Evolutionary conservation across 1,139 yeast species (phyloP).

Genomic region (Pichia sp.): DNA sequence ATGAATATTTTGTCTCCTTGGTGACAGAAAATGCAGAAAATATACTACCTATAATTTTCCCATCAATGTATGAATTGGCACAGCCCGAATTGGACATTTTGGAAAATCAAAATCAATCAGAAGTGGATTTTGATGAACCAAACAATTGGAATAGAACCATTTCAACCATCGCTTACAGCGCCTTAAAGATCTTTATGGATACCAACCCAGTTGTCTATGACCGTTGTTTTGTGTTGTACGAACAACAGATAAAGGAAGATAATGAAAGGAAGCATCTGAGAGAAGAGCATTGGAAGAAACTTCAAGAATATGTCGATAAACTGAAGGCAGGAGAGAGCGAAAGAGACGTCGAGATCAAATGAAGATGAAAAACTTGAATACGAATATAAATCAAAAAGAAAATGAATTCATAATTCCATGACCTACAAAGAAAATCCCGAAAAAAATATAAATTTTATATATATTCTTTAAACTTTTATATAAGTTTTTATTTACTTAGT

Average conservation of each 20-base stretch:
- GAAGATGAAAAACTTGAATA: background rate
- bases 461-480: background rate
- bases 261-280: constrained; percentile 57
- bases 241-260: constrained; percentile 67
- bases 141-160: constrained; percentile 83
- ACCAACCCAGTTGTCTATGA: constrained; percentile 91
- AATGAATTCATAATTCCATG: background rate
- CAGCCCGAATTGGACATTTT: constrained; percentile 37
- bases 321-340: constrained; percentile 31
- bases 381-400: background rate
- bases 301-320: constrained; percentile 57
- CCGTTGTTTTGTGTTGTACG: constrained; percentile 83
- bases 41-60: constrained; percentile 86
- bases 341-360: constrained; percentile 29
- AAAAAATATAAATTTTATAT: background rate
- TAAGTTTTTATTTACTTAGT: background rate
- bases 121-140: constrained; percentile 31
- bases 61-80: constrained; percentile 81
- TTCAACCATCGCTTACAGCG: constrained; percentile 85
- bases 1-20: constrained; percentile 85
- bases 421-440: background rate
- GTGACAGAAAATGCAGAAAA: constrained; percentile 89
- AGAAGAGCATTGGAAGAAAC: constrained; percentile 69
- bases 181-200: constrained; percentile 89
- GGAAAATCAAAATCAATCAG: constrained; percentile 37